A percentile compares a stretch with the other conserved stretches of the same genome.
Evolutionary conservation across 139 green algal species (phyloP).

Genomic region (Gonium pectorale): DNA sequence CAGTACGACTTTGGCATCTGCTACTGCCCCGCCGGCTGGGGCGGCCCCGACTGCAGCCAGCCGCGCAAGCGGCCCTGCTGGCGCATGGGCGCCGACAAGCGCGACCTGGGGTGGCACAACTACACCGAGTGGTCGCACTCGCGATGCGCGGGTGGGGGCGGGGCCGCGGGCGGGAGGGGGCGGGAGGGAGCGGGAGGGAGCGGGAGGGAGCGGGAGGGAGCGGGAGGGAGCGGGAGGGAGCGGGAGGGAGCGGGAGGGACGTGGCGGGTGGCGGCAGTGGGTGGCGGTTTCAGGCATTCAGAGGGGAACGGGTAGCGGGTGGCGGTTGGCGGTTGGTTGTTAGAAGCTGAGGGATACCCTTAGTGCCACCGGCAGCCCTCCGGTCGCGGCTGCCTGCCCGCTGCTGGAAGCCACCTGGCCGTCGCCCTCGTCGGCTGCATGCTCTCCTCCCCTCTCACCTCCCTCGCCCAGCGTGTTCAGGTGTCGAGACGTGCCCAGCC

Average conservation of each 20-base stretch:
- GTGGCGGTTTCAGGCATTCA: too few relatives aligned
- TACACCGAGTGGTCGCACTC: constrained; percentile 52
- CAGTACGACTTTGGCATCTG: constrained; percentile 58
- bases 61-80: constrained; percentile 63
- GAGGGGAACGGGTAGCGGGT: too few relatives aligned
- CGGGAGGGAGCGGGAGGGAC: not conserved
- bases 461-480: too few relatives aligned
- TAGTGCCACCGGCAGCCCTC: too few relatives aligned
- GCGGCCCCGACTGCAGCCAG: constrained; percentile 57
- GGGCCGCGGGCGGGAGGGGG: not conserved
- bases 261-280: not conserved
- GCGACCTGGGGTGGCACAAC: constrained; percentile 44
- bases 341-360: too few relatives aligned
- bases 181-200: not conserved
- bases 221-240: not conserved
- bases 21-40: constrained; percentile 63
- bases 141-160: constrained; percentile 42
- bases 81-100: constrained; percentile 61
- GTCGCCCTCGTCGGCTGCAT: too few relatives aligned
- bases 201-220: not conserved
- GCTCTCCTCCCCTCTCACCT: too few relatives aligned
- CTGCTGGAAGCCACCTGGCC: too few relatives aligned
- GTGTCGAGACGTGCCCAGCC: too few relatives aligned
- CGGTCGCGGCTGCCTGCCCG: too few relatives aligned
- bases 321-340: too few relatives aligned